phyloP scores from a whole-genome alignment of 1,284 basidiomycete genomes.

The Ceratobasidium sp. region DNA sequence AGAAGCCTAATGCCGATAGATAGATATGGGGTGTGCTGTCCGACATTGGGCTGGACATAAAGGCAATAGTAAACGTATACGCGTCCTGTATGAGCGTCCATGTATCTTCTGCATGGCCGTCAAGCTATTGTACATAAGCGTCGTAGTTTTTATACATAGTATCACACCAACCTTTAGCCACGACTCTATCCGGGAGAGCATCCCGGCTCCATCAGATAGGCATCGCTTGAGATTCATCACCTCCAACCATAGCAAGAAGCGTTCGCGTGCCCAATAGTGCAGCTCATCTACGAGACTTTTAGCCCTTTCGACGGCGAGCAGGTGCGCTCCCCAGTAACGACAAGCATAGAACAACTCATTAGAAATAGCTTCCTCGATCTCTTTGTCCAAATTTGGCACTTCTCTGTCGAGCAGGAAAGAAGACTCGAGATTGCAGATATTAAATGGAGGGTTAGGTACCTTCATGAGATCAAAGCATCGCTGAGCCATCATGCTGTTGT shows the following conservation, averaged over 20 bases:
- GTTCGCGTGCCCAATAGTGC: background rate
- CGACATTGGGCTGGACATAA: background rate
- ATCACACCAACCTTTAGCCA: background rate
- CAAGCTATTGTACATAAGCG: no score
- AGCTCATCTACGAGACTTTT: background rate
- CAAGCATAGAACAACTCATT: conserved; percentile 2
- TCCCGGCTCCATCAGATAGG: background rate
- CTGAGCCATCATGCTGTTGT: background rate
- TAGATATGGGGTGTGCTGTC: conserved; percentile 13
- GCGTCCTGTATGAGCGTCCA: background rate
- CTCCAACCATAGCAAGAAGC: conserved; percentile 3
- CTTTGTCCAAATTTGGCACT: background rate
- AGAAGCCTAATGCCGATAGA: background rate
- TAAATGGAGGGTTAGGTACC: background rate
- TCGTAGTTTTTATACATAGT: no score
- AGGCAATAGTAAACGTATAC: background rate
- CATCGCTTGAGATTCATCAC: background rate
- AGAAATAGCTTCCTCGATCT: background rate
- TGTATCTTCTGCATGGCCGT: background rate
- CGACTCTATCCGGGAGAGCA: background rate
- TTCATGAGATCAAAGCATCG: conserved; percentile 3
- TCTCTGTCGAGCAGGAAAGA: background rate
- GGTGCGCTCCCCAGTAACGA: conserved; percentile 8
- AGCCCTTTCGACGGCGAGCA: background rate
- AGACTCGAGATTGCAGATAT: conserved; percentile 12